Conservation (phyloP, 2,329 filamentous ascomycete genomes). For the Cryphonectria radicalis region DNA sequence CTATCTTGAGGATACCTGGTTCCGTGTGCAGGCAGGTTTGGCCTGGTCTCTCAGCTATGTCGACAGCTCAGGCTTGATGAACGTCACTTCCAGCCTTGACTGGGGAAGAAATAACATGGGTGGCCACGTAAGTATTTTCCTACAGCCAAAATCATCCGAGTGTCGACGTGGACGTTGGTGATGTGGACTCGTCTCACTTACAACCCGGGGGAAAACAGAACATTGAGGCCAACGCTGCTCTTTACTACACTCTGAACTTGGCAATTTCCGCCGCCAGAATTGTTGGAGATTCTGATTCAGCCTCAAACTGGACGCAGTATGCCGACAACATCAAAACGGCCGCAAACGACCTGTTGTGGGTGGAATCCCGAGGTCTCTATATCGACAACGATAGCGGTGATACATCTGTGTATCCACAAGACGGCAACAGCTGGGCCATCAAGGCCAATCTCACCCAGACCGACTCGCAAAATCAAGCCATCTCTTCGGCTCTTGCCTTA, state of each 20-base stretch:
- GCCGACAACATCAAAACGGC: constrained; percentile 39
- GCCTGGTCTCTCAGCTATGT: constrained; percentile 40
- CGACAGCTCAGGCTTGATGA: constrained; percentile 46
- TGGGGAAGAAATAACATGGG: constrained; percentile 56
- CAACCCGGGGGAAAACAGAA: constrained; percentile 36
- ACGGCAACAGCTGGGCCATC: constrained; percentile 24
- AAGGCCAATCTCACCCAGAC: constrained; percentile 21
- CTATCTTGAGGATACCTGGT: constrained; percentile 53
- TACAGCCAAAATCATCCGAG: not conserved
- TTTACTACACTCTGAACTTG: constrained; percentile 54
- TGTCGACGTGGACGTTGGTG: not conserved
- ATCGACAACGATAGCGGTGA: constrained; percentile 49
- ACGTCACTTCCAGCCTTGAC: constrained; percentile 52
- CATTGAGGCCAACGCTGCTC: constrained; percentile 54
- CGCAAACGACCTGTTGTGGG: constrained; percentile 52
- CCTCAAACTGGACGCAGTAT: constrained; percentile 31
- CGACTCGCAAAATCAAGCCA: not conserved
- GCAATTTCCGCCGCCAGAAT: constrained; percentile 51
- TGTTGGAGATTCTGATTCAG: constrained; percentile 44
- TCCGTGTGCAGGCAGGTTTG: constrained; percentile 52
- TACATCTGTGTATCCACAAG: constrained; percentile 42
- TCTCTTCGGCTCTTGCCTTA: constrained; percentile 14
- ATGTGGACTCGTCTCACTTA: not conserved
- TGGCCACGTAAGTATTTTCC: constrained; percentile 40
- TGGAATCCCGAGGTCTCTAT: constrained; percentile 49